Base-by-base conservation (phyloP, 1,284 basidiomycete genomes). In the Ganoderma boninense region DNA sequence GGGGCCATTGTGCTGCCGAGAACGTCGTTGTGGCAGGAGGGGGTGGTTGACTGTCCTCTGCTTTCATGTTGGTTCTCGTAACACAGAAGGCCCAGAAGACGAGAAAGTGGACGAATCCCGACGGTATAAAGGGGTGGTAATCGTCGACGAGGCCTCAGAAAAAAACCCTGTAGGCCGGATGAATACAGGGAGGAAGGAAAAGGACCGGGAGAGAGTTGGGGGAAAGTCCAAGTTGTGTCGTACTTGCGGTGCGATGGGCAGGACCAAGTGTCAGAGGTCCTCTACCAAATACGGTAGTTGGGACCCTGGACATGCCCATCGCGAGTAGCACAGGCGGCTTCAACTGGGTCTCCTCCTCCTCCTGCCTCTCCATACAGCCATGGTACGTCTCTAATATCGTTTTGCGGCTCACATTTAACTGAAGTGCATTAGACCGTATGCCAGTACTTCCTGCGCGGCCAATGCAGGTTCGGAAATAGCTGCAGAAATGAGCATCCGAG, bases 401-500 rank as follows among this genome's bases (percentile, higher is more conserved):
- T 42, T 18, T 40, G 20, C n/a, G n/a, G 32, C 23, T 29, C 35
- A 42, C 10, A 46, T 18, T 46, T 68, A 4, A 69, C n/a, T 4
- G 0, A 13, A 4, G 0, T 40, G 1, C 13, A 35, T n/a, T 52
- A 85, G 84, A 78, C 71, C 4, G 82, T 88, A 3, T 95, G 94
- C 76, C 82, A 85, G 69, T 94, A 83, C 79, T 94, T 86, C 76
- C 79, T 92, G 63, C 88, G 89, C 32, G 93, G 93, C 2, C 77
- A 83, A 65, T 95, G 93, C 82, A 87, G 84, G 75, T 95, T 91
- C 75, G 94, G 94, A 2, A 80, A 84, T 65, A 82, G 79, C 60
- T 95, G 93, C 79, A 87, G 88, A 73, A 90, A 92, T 75, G 91
- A 93, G 71, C 93, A 94, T 77, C 87, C 89, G 20, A 79, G 75